Evolutionary conservation across 129 eudicot species (phyloP), one percentile per base, ranked within the genome.

Genomic region (Pulicaria dysenterica): DNA sequence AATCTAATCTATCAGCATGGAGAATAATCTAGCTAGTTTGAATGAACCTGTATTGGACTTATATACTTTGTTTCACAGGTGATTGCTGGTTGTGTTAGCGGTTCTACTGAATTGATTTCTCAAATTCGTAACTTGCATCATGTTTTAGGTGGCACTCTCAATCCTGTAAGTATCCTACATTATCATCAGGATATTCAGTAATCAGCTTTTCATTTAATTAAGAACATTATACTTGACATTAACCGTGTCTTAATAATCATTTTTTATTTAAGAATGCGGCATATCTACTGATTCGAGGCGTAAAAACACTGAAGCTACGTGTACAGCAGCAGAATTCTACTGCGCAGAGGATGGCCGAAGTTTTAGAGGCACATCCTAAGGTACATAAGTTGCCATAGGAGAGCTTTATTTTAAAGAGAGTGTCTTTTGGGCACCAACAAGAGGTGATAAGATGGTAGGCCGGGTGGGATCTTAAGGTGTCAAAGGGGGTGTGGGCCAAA

Each of bases 311-410:
- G 84, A 84, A 91, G 59, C 91, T 89, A 77, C 97, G 97, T 86
- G 83, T 91, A 79, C 93, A 89, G 87, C 96, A 89, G 72, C 97
- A 91, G 77, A 91, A 91, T 82, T 78, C 87, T 59, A 91, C 97
- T 50, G 96, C 87, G 60, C 79, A 77, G 68, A 81, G 92, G 95
- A 91, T 91, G 96, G 97, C 97, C 90, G 86, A 87, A 79, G 50
- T 87, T 89, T 89, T 93, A 89, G 96, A 93, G 96, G 96, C 92
- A 73, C 98, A 93, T 85, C 96, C 96, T 72, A 93, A 89, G 98
- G 98, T 91, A 84, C 50, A 24, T 69, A 39, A 16, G 69, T 24
- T 67, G 64, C 55, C 14, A 60, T 57, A 61, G n/a, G 13, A 63
- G 45, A 75, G 24, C 8, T 7, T 50, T 70, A 34, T 19, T 14